These are phyloP conservation scores for Leccinum imitatum DNA, from an alignment of 768 basidiomycete species.

Conservation along the genomic window DNA sequence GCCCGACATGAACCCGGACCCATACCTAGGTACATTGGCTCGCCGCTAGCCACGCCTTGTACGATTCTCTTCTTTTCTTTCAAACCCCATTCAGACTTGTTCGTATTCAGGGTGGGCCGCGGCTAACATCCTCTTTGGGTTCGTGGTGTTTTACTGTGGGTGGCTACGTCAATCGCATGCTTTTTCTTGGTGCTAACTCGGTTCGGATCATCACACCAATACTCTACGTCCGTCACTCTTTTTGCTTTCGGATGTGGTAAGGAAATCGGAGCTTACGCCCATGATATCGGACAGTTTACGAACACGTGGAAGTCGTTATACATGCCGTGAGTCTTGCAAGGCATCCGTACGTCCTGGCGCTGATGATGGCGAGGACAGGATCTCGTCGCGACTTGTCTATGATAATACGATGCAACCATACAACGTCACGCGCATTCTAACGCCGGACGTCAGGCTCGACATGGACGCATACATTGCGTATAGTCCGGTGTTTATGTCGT, in stretches of 20 bases:
- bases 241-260: constrained; percentile 33
- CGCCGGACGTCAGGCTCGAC: constrained; percentile 52
- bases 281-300: constrained; percentile 42
- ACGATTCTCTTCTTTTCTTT: background rate
- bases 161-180: background rate
- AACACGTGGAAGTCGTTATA: constrained; percentile 61
- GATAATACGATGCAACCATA: constrained; percentile 59
- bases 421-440: constrained; percentile 58
- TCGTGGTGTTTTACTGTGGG: constrained; percentile 59
- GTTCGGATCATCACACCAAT: constrained; percentile 34
- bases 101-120: constrained; percentile 62
- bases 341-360: background rate
- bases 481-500: constrained; percentile 60
- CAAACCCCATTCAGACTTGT: background rate
- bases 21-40: constrained; percentile 28
- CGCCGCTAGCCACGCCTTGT: constrained; percentile 71
- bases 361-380: constrained; percentile 30
- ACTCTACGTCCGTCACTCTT: constrained; percentile 48
- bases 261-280: background rate
- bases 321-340: constrained; percentile 47
- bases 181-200: constrained; percentile 1
- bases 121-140: constrained; percentile 67
- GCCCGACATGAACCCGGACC: background rate
- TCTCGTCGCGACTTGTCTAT: constrained; percentile 61
- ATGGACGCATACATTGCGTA: constrained; percentile 51